Evolutionary conservation across 441 rosid species (phyloP).

Genomic region (Adansonia rubrostipa): DNA sequence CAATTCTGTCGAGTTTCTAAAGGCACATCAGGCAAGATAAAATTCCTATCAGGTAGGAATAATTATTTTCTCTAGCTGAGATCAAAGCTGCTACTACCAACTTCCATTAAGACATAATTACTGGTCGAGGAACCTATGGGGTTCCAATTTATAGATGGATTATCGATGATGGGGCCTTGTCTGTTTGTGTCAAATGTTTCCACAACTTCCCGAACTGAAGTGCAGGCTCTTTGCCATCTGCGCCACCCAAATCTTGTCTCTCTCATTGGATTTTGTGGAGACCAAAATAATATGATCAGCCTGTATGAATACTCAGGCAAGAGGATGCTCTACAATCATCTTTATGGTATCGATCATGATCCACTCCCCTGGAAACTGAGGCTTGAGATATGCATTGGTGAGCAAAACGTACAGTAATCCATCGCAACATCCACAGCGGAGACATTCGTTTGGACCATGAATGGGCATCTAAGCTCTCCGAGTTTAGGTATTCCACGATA

Average conservation of each 20-base stretch:
- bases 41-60: no score
- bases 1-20: no score
- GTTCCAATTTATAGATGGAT: no score
- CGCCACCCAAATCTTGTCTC: slow-evolving; percentile 44
- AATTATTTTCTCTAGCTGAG: no score
- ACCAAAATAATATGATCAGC: slow-evolving; percentile 34
- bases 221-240: slow-evolving; percentile 40
- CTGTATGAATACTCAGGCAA: slow-evolving; percentile 34
- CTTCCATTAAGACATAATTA: no score
- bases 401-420: background rate
- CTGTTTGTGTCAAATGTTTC: no score
- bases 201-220: slow-evolving; percentile 34
- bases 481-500: background rate
- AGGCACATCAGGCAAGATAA: no score
- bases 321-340: slow-evolving; percentile 24
- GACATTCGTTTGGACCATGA: background rate
- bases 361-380: background rate
- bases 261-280: slow-evolving; percentile 42
- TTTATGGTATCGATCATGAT: background rate
- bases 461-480: no score
- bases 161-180: no score
- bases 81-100: no score
- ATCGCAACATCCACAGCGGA: background rate
- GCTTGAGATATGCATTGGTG: background rate
- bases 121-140: no score